Base-by-base conservation (phyloP, 2,329 filamentous ascomycete genomes). In the Colletotrichum destructivum region DNA sequence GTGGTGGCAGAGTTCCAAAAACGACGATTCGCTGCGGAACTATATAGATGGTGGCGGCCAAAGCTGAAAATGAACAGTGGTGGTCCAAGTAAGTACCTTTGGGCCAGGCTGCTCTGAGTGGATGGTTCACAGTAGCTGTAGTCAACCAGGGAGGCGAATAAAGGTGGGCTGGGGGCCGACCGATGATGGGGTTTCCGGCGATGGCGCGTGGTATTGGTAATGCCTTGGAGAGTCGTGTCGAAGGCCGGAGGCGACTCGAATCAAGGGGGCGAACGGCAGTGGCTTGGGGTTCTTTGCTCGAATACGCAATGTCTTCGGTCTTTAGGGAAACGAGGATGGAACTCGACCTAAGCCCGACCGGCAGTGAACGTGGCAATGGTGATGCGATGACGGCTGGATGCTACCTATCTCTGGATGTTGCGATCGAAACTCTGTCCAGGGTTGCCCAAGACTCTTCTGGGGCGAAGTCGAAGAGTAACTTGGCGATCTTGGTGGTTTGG, bases 121-220 rank as follows among this genome's bases (percentile, higher is more conserved):
- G 56, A 56, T 15, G 38, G 51, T 64, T 64, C 62, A 44, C 49
- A 21, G 49, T 23, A n/a, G 51, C 66, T n/a, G 67, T 66, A 47
- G 62, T 57, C 46, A 42, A 66, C 51, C 46, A 57, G 64, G 64
- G 69, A 57, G 69, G 69, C 69, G 42, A 71, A 71, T 69, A 69
- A 69, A 63, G 64, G 69, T 71, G 68, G 63, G 64, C 64, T 68
- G 68, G 68, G 62, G 63, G 51, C 56, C 68, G 49, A 57, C 62
- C 56, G 57, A 66, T 56, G 38, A 68, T 40, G 57, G 63, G 63
- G 21, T 18, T 47, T 66, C 42, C 57, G 64, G 52, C 38, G 60
- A 63, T 52, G 56, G 59, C 57, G 59, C 42, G 56, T 57, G 21
- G 47, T 71, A 63, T 69, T 71, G 69, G 69, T 71, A 69, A 71